Base-by-base conservation (phyloP, 176 grass and related monocot species). In the Aegilops speltoides region DNA sequence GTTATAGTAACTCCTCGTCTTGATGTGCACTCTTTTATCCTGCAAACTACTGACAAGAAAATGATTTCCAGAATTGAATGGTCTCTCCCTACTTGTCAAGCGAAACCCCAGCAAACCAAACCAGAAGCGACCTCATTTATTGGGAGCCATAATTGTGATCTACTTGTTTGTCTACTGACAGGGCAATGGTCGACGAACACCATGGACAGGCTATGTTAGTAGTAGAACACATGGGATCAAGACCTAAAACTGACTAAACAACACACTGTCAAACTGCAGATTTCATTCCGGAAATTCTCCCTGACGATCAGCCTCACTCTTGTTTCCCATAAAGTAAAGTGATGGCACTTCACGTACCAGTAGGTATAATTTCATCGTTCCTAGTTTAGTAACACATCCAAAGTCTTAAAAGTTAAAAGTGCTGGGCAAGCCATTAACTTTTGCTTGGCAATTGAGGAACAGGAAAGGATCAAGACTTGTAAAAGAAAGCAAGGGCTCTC, bases 11-110 rank as follows among this genome's bases (percentile, higher is more conserved):
- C 16, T 54, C 29, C n/a, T 59, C 77, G 37, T 45, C 79, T 79
- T 70, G 69, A 68, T 52, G 81, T 81, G 68, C 54, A 87, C 81
- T 77, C 67, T 71, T 91, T 87, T 75, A 80, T 79, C 85, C 68
- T 75, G 81, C 76, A 12, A 84, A 84, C 76, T 57, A 77, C 86
- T 91, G 86, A 91, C 86, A 88, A 64, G 46, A 68, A 84, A 91
- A 91, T 88, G 82, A 91, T 88, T 82, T 85, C 86, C 22, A 2
- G 62, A 78, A 91, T 85, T 91, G 82, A 91, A 88, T 91, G 79
- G 86, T 85, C 70, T 71, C 69, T 81, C 62, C 61, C 52, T 69
- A 63, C 76, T 20, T 88, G 77, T 84, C 82, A 85, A 85, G 82
- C 31, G 81, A 70, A 61, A 65, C 74, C 77, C 77, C 71, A 88